Base-by-base conservation (phyloP, 805 yeast genomes). In the Metschnikowia hibisci region DNA sequence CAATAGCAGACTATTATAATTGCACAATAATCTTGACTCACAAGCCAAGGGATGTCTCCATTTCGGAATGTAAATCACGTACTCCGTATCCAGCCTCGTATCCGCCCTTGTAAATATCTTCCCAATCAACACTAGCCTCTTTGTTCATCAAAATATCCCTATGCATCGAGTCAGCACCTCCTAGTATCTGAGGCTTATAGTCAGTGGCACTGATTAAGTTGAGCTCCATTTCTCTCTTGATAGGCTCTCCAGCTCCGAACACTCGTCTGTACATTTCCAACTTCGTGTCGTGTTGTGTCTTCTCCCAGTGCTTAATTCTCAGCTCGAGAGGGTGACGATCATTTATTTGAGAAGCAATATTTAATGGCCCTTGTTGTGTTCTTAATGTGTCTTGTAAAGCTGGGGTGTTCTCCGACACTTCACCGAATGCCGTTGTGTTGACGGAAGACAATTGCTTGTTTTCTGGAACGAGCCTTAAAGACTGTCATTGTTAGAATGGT, bases 231-330 rank as follows among this genome's bases (percentile, higher is more conserved):
- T 82, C 80, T 58, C 97, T 77, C 59, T 83, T 83, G 63, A 91
- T 84, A 7, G 99, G 97, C 57, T 87, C 98, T 9, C 93, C 96
- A 37, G 91, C 80, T 12, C 99, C 99, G 62, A 85, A 89, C 13
- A 86, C 67, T 52, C 95, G 78, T 60, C 95, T 78, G 64, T 86
- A 82, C 46, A 80, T 80, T 60, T 89, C 93, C 69, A 90, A 56
- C 56, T 80, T 81, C 51, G 82, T 69, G 25, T 80, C 80, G 27
- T 76, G 76, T 57, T 88, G 89, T 10, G 84, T 83, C 34, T 72
- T 68, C 18, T 89, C 95, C 97, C 97, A 93, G 56, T 80, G 76
- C 43, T 69, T 64, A 30, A 93, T 64, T 53, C 96, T 78, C 4
- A 76, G 54, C 58, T 93, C 95, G 47, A 93, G 70, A 10, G 98